Conservation (phyloP, 139 green algal genomes). For the Chlamydomonas applanata region DNA sequence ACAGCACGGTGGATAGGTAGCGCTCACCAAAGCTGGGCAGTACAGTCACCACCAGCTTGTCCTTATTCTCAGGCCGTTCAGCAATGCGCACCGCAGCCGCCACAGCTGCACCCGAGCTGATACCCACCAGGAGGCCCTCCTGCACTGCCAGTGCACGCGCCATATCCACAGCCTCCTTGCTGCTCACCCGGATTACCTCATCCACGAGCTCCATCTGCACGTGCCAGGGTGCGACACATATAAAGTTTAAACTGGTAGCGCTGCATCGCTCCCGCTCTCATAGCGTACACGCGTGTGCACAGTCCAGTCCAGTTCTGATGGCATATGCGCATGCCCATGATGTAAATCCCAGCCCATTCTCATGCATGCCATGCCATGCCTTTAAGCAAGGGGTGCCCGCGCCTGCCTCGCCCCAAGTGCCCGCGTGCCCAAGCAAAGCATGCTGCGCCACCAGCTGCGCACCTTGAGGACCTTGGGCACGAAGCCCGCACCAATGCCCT, state of each 20-base stretch:
- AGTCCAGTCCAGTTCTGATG: too few relatives aligned
- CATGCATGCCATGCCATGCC: neutral
- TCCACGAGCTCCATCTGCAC: conserved; percentile 82
- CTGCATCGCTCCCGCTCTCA: too few relatives aligned
- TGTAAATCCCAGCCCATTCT: too few relatives aligned
- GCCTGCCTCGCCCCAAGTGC: neutral
- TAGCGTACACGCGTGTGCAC: too few relatives aligned
- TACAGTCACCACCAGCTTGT: conserved; percentile 89
- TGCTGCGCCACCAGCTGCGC: too few relatives aligned
- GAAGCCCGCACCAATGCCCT: conserved; percentile 88
- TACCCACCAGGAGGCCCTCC: conserved; percentile 92
- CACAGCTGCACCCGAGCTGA: conserved; percentile 33
- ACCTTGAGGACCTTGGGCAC: conserved; percentile 44
- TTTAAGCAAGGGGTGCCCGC: neutral
- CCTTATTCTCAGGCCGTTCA: conserved; percentile 81
- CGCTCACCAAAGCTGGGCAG: conserved; percentile 94
- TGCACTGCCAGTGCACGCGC: conserved; percentile 83
- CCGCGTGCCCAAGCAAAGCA: neutral
- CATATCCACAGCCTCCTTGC: conserved; percentile 86
- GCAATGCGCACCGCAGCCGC: conserved; percentile 39
- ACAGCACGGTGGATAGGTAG: conserved; percentile 93
- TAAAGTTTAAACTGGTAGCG: too few relatives aligned
- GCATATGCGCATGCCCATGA: too few relatives aligned
- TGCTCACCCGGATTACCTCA: conserved; percentile 62
- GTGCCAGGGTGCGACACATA: conserved; percentile 28